These are phyloP conservation scores for Triticum dicoccoides DNA, from an alignment of 176 grass and related monocot species.

Conservation along the genomic window DNA sequence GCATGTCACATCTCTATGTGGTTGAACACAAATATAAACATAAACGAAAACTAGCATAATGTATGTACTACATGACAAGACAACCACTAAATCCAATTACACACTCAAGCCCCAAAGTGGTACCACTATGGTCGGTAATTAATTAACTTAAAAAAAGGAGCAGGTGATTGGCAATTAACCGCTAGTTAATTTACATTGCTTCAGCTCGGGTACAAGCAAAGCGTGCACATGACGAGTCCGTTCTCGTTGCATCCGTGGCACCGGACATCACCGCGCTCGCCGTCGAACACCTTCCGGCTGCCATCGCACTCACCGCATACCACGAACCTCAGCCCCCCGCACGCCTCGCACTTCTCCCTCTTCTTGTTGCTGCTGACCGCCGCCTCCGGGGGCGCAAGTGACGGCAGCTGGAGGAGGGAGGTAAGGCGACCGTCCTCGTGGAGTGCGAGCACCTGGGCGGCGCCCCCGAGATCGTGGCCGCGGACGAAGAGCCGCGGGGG, in stretches of 20 bases:
- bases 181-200: conserved; percentile 8
- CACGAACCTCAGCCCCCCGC: conserved; percentile 52
- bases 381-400: not conserved
- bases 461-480: conserved; percentile 60
- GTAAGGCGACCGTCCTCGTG: conserved; percentile 66
- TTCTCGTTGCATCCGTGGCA: conserved; percentile 75
- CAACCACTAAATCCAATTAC: conserved; percentile 16
- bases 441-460: conserved; percentile 53
- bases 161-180: conserved; percentile 7
- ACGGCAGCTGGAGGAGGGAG: conserved; percentile 46
- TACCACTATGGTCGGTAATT: not conserved
- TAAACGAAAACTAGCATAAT: not conserved
- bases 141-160: not conserved
- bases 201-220: conserved; percentile 37
- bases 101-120: not conserved
- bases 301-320: conserved; percentile 65
- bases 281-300: conserved; percentile 56
- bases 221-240: conserved; percentile 58
- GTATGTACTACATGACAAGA: conserved; percentile 31
- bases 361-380: not conserved
- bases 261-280: conserved; percentile 23
- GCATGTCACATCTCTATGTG: conserved; percentile 1
- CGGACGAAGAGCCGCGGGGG: conserved; percentile 73
- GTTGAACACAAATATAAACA: not conserved
- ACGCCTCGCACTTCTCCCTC: conserved; percentile 35